Evolutionary conservation across 306 rosid species (phyloP), one percentile per base, ranked within the genome.

Genomic region (Leucaena leucocephala): DNA sequence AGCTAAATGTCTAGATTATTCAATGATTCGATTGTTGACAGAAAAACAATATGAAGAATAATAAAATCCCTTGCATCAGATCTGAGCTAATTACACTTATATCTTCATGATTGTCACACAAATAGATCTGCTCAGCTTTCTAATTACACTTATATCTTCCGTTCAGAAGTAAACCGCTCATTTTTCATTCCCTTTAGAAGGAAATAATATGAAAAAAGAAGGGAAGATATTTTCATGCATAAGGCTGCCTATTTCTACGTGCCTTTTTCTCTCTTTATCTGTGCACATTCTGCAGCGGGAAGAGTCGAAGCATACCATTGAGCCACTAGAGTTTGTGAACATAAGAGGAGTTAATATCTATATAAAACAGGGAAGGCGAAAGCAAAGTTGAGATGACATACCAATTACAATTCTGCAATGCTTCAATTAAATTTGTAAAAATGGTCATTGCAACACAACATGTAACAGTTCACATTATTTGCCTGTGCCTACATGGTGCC

Each of bases 381-480:
- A 50, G 72, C 19, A 58, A 75, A 71, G 71, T 81, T 21, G 33
- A 78, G 73, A 76, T 62, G 7, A 3, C 17, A 77, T 77, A 75
- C 14, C 85, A 73, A 80, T 82, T 79, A 83, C 55, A 84, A 78
- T 78, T 84, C 54, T 75, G 80, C 72, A 79, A 78, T 76, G 80
- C 76, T 83, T 82, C 43, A 68, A 75, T 80, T 82, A 45, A 89
- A 77, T 67, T 87, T 69, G 84, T 74, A 84, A 74, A 86, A 73
- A 86, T 67, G 63, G 76, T 66, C 75, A 76, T 70, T 55, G 81
- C 76, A 88, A 83, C 78, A 84, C 80, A 87, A 87, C 82, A 79
- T 80, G 45, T 84, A 75, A 61, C 71, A 61, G 80, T 73, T 83
- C 63, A 85, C 67, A 78, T 82, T 85, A 88, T 82, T 82, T 85